Conservation (phyloP, 169 alveolate species). For the Blepharisma undulans region DNA sequence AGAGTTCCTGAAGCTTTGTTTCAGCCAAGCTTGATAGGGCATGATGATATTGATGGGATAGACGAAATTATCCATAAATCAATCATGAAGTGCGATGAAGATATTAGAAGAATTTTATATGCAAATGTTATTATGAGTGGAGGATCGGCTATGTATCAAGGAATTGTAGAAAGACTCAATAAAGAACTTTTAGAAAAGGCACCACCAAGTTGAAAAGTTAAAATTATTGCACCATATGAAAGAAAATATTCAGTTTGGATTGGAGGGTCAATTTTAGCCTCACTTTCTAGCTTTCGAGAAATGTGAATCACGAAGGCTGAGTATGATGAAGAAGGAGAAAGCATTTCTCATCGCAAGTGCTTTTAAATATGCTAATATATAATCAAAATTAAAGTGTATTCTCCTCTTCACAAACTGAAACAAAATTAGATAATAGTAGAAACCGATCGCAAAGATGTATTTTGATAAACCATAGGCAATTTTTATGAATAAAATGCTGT, state of each 20-base stretch:
- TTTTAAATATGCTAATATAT: too few relatives aligned
- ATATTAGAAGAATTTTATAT: slow-evolving; percentile 76
- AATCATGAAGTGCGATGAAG: slow-evolving; percentile 81
- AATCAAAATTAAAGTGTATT: too few relatives aligned
- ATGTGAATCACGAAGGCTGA: slow-evolving; percentile 98
- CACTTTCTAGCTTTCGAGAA: slow-evolving; percentile 95
- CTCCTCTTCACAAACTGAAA: too few relatives aligned
- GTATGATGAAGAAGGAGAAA: slow-evolving; percentile 97
- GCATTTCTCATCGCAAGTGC: slow-evolving; percentile 97
- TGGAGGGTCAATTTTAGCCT: slow-evolving; percentile 98
- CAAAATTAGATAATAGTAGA: too few relatives aligned
- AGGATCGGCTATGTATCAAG: slow-evolving; percentile 84
- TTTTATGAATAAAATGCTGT: too few relatives aligned
- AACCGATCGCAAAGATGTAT: too few relatives aligned
- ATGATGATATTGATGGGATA: slow-evolving; percentile 49
- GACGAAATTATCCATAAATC: slow-evolving; percentile 77
- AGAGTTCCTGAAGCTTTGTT: slow-evolving; percentile 88
- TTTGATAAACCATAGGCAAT: too few relatives aligned
- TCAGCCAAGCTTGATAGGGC: slow-evolving; percentile 65
- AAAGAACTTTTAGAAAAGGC: too few relatives aligned
- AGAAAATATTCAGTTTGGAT: slow-evolving; percentile 98
- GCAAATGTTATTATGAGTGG: slow-evolving; percentile 83
- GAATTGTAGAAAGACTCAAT: slow-evolving; percentile 82
- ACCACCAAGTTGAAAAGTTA: slow-evolving; percentile 95
- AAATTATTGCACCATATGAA: slow-evolving; percentile 98